Evolutionary conservation across 257 asterid species (phyloP).

Genomic region (Solanum paucissectum): DNA sequence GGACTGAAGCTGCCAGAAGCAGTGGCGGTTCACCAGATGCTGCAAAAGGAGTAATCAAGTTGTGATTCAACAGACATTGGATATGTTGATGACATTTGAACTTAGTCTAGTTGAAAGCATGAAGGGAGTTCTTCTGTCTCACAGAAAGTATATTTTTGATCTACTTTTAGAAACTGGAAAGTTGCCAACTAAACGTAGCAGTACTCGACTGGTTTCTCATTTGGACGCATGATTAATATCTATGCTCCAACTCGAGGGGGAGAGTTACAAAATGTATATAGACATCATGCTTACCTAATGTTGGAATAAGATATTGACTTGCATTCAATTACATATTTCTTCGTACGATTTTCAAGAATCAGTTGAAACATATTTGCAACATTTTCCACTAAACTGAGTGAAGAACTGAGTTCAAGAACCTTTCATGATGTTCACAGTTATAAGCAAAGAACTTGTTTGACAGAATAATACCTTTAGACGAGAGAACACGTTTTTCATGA

Average conservation of each 20-base stretch:
- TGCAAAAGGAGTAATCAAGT: conserved; percentile 8
- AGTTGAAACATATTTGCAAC: background rate
- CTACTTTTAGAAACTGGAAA: background rate
- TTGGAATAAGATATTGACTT: background rate
- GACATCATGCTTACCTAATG: background rate
- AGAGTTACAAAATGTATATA: background rate
- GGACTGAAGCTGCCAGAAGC: conserved; percentile 63
- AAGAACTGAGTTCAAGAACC: background rate
- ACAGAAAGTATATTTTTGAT: no score
- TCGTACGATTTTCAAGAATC: background rate
- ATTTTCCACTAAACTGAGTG: no score
- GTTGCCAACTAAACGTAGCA: background rate
- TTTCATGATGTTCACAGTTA: background rate
- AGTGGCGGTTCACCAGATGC: conserved; percentile 87
- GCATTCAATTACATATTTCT: background rate
- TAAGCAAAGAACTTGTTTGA: background rate
- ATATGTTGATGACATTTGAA: no score
- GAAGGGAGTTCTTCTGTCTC: background rate
- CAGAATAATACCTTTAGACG: conserved; percentile 55
- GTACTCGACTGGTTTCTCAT: background rate
- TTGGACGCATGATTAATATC: background rate
- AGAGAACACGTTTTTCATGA: conserved; percentile 54
- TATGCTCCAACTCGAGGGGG: background rate
- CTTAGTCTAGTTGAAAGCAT: background rate
- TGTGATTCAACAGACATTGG: background rate